Evolutionary conservation across 331 rosid species (phyloP), one percentile per base, ranked within the genome.

Genomic region (Spiraea crenata): DNA sequence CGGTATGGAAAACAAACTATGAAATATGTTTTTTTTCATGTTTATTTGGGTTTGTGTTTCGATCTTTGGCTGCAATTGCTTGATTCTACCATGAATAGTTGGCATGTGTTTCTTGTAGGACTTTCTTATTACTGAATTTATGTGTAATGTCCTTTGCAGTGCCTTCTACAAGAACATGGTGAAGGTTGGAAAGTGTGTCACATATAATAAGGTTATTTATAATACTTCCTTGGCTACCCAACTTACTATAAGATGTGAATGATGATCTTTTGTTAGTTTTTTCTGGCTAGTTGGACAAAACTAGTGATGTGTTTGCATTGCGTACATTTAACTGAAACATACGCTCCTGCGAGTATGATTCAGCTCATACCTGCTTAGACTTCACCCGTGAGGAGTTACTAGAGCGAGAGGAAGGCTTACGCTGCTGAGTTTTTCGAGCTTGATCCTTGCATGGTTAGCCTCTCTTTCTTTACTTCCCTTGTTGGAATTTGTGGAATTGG

Each of bases 111-210:
- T 0, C n/a, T 67, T 44, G 15, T 48, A 69, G 2, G 41, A 25
- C 2, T n/a, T n/a, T n/a, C n/a, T 42, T 9, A 13, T 42, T 9
- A 13, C 74, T 69, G 60, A 57, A 11, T 49, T 17, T 15, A 10
- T 55, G 10, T 57, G 6, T 31, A 54, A 44, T 20, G 47, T 71
- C 68, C 31, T 63, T 58, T 85, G 75, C 85, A 91, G 99, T 65
- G 88, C 87, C 35, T 95, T 91, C 83, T 91, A 95, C 80, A 82
- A 82, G 76, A 95, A 95, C 77, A 89, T 95, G 96, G 87, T 85
- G 65, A 76, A 79, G 76, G 87, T 91, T 60, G 90, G 85, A 59
- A 89, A 86, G 80, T 89, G 96, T 58, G 99, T 93, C 67, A 93
- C 97, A 3, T 87, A 85, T 79, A 95, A 95, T 83, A 71, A 80